Base-by-base conservation (phyloP, 441 rosid genomes). In the Adansonia grandidieri region DNA sequence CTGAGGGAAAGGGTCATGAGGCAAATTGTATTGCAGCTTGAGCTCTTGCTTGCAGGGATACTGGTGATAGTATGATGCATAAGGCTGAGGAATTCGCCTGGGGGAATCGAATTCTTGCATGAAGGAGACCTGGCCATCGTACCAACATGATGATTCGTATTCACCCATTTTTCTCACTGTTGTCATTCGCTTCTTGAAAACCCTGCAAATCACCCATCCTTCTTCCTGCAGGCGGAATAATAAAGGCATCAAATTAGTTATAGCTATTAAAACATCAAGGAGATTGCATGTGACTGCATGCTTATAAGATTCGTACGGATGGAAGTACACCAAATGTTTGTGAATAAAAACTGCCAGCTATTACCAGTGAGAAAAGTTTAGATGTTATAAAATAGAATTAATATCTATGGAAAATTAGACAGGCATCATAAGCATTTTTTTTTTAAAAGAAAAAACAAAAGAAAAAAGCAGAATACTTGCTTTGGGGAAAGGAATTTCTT, bases 141-240 rank as follows among this genome's bases (percentile, higher is more conserved):
- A 94, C 99, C 98, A 97, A 77, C 92, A 88, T 5, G 98, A 94
- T 44, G 98, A 92, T n/a, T 87, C 98, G 17, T 90, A 91, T 13
- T 94, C 98, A 13, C 94, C 88, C 78, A 92, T 66, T 87, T 88
- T 90, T 61, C 90, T 77, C 77, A 93, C 84, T 1, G 96, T 83
- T 20, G 99, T 83, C 80, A 93, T 47, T 84, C 92, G 78, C 84
- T 97, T 97, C 93, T 94, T 96, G 91, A 96, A 96, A 71, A 93
- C 99, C 85, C 99, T 90, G 68, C 99, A 96, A 17, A 96, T 98
- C 58, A 84, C 99, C 98, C 98, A 97, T 82, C 99, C 98, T 87
- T 97, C 99, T 90, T 97, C 96, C 96, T 91, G 40, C 40, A 32
- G 86, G 66, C 71, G 80, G 60, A 62, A 62, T 45, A 47, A 58